Base-by-base conservation (phyloP, 306 rosid species). In the Begonia masoniana region DNA sequence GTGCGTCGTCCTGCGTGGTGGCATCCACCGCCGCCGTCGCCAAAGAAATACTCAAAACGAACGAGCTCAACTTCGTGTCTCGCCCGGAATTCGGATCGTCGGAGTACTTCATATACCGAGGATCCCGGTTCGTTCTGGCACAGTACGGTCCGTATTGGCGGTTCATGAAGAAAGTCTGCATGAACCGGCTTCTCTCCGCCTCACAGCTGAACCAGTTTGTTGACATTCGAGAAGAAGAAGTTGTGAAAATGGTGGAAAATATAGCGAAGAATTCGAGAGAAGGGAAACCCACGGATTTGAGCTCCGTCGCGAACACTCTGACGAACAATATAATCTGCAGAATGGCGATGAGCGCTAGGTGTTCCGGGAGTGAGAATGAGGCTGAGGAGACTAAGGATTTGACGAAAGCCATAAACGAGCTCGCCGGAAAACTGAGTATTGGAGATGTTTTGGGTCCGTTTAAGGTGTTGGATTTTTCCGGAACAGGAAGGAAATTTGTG, bases 391-490 rank as follows among this genome's bases (percentile, higher is more conserved):
- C 78, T 55, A 54, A 59, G 52, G 48, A 57, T 2, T 56, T 81
- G 74, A 71, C 76, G 4, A 9, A 15, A 45, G 77, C 57, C 45
- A 67, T 70, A 10, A 15, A 70, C 62, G 62, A 65, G 26, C 36
- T 76, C 3, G 86, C 68, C 2, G 84, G 80, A 8, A 85, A 74
- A 42, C 26, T 85, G 47, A 78, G 83, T 52, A 17, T 76, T n/a
- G 88, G 89, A 3, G 91, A 85, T 58, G 58, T 74, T 1, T 60
- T 85, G 55, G 89, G 95, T 4, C 74, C 74, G 21, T 62, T 74
- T 43, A 80, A 75, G 41, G 71, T 67, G 51, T 63, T 78, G 41
- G 95, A 81, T 62, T 76, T 81, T 9, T 74, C 79, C 21, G 86
- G 89, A 12, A 56, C 67, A 55, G 80, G 78, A 13, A 78, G 58